Evolutionary conservation across 306 rosid species (phyloP), one percentile per base, ranked within the genome.

Genomic region (Castanea crenata): DNA sequence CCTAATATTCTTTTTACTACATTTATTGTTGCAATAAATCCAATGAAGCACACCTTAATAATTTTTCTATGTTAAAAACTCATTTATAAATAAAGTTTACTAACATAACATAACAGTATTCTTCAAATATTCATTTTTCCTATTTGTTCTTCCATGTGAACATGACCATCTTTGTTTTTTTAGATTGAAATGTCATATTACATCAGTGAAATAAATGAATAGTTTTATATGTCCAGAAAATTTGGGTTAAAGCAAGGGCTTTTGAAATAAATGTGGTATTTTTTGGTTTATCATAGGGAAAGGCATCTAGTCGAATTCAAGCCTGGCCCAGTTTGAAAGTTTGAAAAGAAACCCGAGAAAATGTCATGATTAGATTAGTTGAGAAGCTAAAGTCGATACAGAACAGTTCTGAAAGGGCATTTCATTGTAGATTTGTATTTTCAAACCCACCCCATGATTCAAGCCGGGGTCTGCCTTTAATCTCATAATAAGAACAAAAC

Each of bases 351-450:
- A 71, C 81, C 23, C 76, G 58, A 44, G 56, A 63, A 80, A 51
- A 76, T 71, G 61, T 55, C 85, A 69, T 73, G 69, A 81, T 83
- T 64, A 71, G 78, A 79, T 57, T 16, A 82, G 68, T 35, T 72
- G 65, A 64, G 71, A 79, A 58, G 76, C 51, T 29, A 69, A n/a
- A 38, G 78, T 52, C 13, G 61, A 67, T 71, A 38, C 29, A 69
- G 44, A 76, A 76, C 70, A 79, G 56, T 77, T 52, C 65, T 9
- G 21, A 57, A 64, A 5, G 49, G 49, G 49, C 20, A 35, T 57
- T 86, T 68, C 71, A 65, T 68, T 65, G 56, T 21, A 59, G 81
- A 79, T 63, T 82, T 78, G 78, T 61, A 74, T 80, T 81, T 76
- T 62, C 75, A 44, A 73, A 77, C 76, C 79, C 27, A 82, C 76